These are phyloP conservation scores for Scytalidium sp. DNA, from an alignment of 2,329 filamentous ascomycete genomes.

Conservation along the genomic window DNA sequence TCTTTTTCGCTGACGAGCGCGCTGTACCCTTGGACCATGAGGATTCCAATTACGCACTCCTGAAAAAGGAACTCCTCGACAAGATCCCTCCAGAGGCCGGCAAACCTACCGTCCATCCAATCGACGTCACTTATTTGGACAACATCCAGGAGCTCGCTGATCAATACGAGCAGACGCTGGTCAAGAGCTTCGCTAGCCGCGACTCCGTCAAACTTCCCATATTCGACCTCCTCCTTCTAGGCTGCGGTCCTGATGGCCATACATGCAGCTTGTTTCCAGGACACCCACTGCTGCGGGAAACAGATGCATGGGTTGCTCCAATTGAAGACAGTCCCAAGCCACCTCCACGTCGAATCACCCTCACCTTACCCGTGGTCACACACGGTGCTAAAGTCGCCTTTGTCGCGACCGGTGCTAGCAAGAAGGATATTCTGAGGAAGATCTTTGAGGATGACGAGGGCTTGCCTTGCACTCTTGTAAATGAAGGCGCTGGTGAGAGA, in stretches of 20 bases:
- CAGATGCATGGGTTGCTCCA: conserved; percentile 85
- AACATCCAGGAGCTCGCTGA: conserved; percentile 92
- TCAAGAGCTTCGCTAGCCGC: conserved; percentile 81
- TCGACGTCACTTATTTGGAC: conserved; percentile 63
- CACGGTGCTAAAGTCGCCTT: conserved; percentile 87
- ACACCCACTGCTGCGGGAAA: conserved; percentile 81
- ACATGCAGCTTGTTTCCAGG: conserved; percentile 95
- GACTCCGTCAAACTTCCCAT: conserved; percentile 93
- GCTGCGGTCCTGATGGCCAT: conserved; percentile 93
- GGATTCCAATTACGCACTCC: conserved; percentile 89
- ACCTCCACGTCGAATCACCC: conserved; percentile 83
- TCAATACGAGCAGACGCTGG: conserved; percentile 85
- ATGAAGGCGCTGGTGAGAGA: conserved; percentile 77
- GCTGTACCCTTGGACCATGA: conserved; percentile 86
- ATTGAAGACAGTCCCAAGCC: conserved; percentile 96
- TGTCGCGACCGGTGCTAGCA: conserved; percentile 82
- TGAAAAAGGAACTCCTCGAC: conserved; percentile 84
- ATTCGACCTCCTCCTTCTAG: conserved; percentile 90
- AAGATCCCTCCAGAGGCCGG: conserved; percentile 72
- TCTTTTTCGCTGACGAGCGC: conserved; percentile 98
- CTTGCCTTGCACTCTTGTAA: conserved; percentile 85
- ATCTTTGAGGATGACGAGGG: conserved; percentile 78
- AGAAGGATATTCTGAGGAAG: conserved; percentile 87
- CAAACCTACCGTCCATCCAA: conserved; percentile 70
- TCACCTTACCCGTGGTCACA: conserved; percentile 86